A percentile compares a stretch with the other conserved stretches of the same genome.
These are phyloP conservation scores for Gastrolobium bilobum DNA, from an alignment of 306 rosid species.

Conservation along the genomic window DNA sequence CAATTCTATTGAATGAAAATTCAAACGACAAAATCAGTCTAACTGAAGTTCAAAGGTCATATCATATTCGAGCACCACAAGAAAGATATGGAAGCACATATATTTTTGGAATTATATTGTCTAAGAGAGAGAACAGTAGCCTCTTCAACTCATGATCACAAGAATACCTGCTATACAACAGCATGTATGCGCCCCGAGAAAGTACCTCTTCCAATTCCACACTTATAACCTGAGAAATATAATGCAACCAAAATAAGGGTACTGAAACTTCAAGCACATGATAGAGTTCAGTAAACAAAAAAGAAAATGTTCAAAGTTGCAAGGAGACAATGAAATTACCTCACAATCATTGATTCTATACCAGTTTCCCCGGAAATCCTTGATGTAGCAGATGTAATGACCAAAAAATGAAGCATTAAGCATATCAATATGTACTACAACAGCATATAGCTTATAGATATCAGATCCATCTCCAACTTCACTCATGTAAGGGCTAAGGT, in stretches of 20 bases:
- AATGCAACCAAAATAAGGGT: constrained; percentile 24
- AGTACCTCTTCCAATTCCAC: constrained; percentile 86
- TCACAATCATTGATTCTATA: constrained; percentile 75
- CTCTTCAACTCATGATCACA: background rate
- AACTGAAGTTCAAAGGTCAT: background rate
- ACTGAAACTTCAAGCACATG: constrained; percentile 24
- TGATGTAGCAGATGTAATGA: constrained; percentile 85
- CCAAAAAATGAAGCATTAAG: constrained; percentile 88
- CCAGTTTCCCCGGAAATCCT: constrained; percentile 80
- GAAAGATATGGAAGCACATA: background rate
- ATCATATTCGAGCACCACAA: background rate
- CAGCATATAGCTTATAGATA: constrained; percentile 79
- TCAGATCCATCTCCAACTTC: constrained; percentile 68
- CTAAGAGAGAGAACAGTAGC: background rate
- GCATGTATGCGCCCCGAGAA: constrained; percentile 91
- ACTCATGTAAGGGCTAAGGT: constrained; percentile 82
- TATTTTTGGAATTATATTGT: background rate
- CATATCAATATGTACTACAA: constrained; percentile 87
- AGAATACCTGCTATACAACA: constrained; percentile 78
- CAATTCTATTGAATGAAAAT: background rate
- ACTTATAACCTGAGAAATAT: constrained; percentile 59
- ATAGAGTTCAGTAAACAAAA: constrained; percentile 8
- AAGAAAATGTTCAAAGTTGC: constrained; percentile 1
- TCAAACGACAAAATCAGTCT: constrained; percentile 12
- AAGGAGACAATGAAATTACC: constrained; percentile 54